Percentiles rank a stretch among this genome's conserved stretches.
Conservation (phyloP, 805 yeast genomes). For the Kazachstania bromeliacearum region DNA sequence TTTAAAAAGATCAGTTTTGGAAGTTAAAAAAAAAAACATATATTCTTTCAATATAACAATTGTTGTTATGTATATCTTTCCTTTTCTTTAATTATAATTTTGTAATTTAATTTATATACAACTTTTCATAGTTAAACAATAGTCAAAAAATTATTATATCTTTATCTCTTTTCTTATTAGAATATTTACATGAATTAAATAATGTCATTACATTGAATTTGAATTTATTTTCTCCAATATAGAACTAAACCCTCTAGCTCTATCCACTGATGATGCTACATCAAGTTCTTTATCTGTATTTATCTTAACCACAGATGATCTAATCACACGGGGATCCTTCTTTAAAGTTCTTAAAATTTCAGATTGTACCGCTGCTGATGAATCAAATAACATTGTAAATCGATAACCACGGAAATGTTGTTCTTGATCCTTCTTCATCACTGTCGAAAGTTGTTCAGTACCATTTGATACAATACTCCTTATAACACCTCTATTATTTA, state of each 20-base stretch:
- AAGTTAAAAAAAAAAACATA: no score
- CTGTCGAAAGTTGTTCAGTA: conserved; percentile 58
- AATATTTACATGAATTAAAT: no score
- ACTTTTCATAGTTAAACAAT: no score
- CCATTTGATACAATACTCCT: conserved; percentile 77
- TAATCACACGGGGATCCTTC: conserved; percentile 83
- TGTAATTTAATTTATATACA: no score
- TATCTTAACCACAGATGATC: conserved; percentile 64
- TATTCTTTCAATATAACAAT: no score
- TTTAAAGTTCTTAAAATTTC: conserved; percentile 73
- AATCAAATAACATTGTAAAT: conserved; percentile 78
- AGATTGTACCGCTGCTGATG: conserved; percentile 75
- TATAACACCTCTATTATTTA: conserved; percentile 89
- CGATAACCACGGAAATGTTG: conserved; percentile 85
- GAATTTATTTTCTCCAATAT: conserved; percentile 12
- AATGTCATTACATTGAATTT: not conserved
- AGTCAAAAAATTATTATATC: no score
- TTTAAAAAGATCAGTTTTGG: no score
- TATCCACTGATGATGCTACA: conserved; percentile 48
- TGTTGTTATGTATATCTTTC: no score
- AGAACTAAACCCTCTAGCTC: conserved; percentile 27
- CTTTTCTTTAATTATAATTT: no score
- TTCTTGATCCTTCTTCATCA: conserved; percentile 78
- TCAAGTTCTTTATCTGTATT: conserved; percentile 44
- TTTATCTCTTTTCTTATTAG: no score